Conservation (phyloP, 2,329 filamentous ascomycete species). For the Corniculantispora saksenae region DNA sequence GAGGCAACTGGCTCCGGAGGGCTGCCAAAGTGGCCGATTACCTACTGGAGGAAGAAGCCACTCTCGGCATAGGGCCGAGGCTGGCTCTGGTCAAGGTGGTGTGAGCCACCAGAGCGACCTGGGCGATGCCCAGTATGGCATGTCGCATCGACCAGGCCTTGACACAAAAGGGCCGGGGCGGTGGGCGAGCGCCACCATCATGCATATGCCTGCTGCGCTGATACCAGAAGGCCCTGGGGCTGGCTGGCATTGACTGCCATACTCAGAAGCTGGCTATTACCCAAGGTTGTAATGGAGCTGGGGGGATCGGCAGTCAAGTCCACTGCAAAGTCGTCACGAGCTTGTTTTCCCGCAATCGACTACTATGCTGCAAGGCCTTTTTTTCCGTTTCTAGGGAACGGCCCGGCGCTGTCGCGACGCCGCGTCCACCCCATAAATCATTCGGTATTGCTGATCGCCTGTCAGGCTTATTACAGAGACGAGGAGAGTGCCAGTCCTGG, state of each 20-base stretch:
- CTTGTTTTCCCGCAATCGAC: constrained; percentile 6
- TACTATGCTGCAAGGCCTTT: background rate
- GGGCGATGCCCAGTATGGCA: constrained; percentile 16
- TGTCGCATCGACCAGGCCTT: constrained; percentile 11
- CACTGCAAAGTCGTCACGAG: constrained; percentile 12
- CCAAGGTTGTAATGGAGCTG: background rate
- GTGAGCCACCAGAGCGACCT: constrained; percentile 1
- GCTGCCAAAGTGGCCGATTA: background rate
- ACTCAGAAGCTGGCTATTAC: background rate
- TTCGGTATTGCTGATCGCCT: background rate
- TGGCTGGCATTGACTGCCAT: background rate
- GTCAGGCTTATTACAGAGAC: background rate
- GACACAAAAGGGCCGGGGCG: background rate
- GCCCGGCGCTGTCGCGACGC: constrained; percentile 3
- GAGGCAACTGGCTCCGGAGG: constrained; percentile 8
- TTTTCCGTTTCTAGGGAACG: constrained; percentile 10
- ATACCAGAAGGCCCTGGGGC: background rate
- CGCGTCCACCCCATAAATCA: background rate
- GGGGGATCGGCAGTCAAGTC: constrained; percentile 15
- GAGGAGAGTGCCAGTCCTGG: too few species aligned
- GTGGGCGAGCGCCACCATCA: constrained; percentile 14
- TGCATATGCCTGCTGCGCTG: constrained; percentile 14
- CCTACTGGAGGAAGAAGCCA: background rate
- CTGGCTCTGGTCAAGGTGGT: background rate
- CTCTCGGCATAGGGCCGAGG: constrained; percentile 14